Conservation (phyloP, 306 rosid species). For the Vigna mungo region DNA sequence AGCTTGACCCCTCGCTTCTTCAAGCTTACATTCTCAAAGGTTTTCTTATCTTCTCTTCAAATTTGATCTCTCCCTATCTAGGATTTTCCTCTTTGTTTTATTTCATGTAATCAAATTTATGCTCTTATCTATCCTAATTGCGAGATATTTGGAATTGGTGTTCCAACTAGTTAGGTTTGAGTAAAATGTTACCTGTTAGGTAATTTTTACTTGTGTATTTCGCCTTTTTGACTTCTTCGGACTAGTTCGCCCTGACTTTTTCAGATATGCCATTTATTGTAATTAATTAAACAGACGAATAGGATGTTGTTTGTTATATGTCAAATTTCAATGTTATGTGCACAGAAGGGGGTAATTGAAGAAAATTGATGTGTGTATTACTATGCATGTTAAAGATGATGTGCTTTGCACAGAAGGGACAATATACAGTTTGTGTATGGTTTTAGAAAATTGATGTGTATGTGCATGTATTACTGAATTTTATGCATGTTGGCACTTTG, state of each 20-base stretch:
- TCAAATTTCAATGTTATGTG: neutral
- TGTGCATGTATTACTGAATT: neutral
- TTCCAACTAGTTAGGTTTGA: slow-evolving; percentile 29
- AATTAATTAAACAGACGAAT: slow-evolving; percentile 3
- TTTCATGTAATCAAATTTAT: slow-evolving; percentile 6
- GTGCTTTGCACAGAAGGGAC: neutral
- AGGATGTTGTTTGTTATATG: neutral
- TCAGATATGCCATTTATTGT: neutral
- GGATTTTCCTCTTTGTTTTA: slow-evolving; percentile 7
- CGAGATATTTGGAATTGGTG: neutral
- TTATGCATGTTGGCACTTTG: neutral
- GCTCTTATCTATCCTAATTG: neutral
- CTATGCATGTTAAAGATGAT: neutral
- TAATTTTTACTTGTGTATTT: slow-evolving; percentile 7
- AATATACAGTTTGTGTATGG: neutral
- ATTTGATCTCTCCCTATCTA: neutral
- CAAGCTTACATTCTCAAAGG: slow-evolving; percentile 94
- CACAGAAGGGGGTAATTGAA: neutral
- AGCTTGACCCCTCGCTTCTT: slow-evolving; percentile 74
- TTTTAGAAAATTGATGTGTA: neutral
- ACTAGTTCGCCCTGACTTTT: slow-evolving; percentile 10
- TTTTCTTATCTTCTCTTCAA: slow-evolving; percentile 33
- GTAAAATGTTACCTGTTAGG: neutral
- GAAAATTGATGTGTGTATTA: neutral
- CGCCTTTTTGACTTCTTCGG: slow-evolving; percentile 40